Evolutionary conservation across 2,329 filamentous ascomycete genomes (phyloP).

Genomic region (Fusarium nelsonii): DNA sequence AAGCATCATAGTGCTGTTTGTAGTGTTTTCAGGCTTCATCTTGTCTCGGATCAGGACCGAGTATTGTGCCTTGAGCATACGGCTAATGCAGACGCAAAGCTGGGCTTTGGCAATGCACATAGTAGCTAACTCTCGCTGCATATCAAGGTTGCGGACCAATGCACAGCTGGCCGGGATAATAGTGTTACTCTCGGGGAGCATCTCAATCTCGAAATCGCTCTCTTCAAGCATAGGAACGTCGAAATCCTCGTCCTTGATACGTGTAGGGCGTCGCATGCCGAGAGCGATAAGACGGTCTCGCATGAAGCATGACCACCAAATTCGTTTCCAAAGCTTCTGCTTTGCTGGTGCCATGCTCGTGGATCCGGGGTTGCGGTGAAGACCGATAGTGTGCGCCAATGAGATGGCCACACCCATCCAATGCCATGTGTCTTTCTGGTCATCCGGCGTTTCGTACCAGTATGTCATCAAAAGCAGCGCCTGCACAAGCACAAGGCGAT

Average conservation of each 20-base stretch:
- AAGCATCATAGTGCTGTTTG: slow-evolving; percentile 85
- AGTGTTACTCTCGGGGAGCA: slow-evolving; percentile 74
- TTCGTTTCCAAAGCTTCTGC: slow-evolving; percentile 90
- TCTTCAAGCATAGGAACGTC: slow-evolving; percentile 91
- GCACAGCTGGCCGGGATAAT: slow-evolving; percentile 78
- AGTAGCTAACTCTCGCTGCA: slow-evolving; percentile 82
- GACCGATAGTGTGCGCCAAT: slow-evolving; percentile 90
- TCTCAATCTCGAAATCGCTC: slow-evolving; percentile 83
- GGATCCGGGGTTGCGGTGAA: slow-evolving; percentile 85
- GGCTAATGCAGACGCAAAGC: slow-evolving; percentile 88
- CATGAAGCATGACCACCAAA: slow-evolving; percentile 99
- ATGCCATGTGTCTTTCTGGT: slow-evolving; percentile 98
- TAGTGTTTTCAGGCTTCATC: slow-evolving; percentile 80
- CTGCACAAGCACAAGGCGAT: slow-evolving; percentile 89
- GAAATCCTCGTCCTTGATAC: slow-evolving; percentile 93
- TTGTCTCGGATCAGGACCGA: slow-evolving; percentile 89
- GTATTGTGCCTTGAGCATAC: slow-evolving; percentile 91
- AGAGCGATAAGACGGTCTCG: slow-evolving; percentile 91
- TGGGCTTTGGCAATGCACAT: slow-evolving; percentile 95
- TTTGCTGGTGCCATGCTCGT: slow-evolving; percentile 80
- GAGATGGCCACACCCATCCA: slow-evolving; percentile 98
- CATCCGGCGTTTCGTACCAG: slow-evolving; percentile 97
- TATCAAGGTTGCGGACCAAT: slow-evolving; percentile 75
- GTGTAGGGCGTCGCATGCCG: slow-evolving; percentile 91
- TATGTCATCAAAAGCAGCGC: slow-evolving; percentile 93